Evolutionary conservation across 2,329 filamentous ascomycete species (phyloP).

Genomic region (Hymenoscyphus occultus): DNA sequence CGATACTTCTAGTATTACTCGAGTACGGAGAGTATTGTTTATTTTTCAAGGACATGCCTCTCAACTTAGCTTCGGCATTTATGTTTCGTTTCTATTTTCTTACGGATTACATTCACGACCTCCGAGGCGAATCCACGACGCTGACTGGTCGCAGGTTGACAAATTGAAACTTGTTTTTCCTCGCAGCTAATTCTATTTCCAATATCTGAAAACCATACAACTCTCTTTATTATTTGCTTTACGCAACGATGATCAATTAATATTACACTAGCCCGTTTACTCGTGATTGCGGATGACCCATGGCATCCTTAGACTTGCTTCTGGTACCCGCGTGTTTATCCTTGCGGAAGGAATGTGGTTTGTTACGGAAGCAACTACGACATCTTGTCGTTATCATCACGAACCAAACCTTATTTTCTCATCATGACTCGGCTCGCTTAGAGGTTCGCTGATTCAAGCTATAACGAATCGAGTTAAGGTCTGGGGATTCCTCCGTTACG

Average conservation of each 20-base stretch:
- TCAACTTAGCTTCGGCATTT: neutral
- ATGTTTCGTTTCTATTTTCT: neutral
- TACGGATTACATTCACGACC: neutral
- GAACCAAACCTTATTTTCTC: neutral
- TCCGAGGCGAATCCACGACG: neutral
- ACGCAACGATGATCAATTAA: neutral
- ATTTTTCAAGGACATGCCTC: neutral
- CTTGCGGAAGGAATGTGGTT: no score
- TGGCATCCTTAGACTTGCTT: no score
- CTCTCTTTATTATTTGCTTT: neutral
- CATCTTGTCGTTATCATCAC: neutral
- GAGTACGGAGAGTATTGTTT: neutral
- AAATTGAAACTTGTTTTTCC: neutral
- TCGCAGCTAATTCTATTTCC: neutral
- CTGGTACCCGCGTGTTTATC: no score
- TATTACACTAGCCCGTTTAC: neutral
- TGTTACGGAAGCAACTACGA: neutral
- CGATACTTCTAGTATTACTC: no score
- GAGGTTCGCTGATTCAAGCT: neutral
- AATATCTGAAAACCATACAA: neutral
- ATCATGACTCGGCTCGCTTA: neutral
- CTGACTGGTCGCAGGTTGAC: neutral
- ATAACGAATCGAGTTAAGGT: neutral
- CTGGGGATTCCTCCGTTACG: neutral
- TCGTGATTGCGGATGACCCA: neutral